Evolutionary conservation across 345 rosid species (phyloP).

Genomic region (Viola odorata): DNA sequence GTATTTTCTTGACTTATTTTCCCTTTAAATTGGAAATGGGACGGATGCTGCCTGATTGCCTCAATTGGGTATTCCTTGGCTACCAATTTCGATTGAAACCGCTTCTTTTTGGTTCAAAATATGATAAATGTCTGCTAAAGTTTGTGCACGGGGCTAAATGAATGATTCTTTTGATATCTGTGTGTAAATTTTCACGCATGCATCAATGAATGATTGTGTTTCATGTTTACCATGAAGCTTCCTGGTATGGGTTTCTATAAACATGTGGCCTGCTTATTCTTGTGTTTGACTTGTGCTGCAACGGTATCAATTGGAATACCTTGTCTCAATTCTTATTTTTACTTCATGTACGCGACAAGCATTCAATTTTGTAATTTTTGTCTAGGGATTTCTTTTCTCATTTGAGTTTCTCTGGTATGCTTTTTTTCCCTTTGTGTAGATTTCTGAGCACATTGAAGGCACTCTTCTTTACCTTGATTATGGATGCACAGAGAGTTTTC

Average conservation of each 20-base stretch:
- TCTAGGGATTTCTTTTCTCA: neutral
- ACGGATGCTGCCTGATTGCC: neutral
- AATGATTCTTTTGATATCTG: no score
- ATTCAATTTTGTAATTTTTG: neutral
- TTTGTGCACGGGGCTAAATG: no score
- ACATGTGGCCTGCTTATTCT: neutral
- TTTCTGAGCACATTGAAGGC: slow-evolving; percentile 61
- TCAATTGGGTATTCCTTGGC: no score
- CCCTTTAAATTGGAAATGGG: no score
- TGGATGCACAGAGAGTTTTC: slow-evolving; percentile 94
- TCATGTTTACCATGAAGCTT: no score
- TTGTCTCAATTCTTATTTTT: neutral
- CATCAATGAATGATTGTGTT: no score
- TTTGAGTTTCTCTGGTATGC: neutral
- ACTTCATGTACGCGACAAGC: neutral
- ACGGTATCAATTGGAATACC: neutral
- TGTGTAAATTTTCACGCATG: no score
- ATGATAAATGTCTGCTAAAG: no score
- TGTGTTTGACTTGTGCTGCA: neutral
- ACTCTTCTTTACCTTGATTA: slow-evolving; percentile 76
- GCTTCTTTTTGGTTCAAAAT: no score
- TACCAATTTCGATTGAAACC: neutral
- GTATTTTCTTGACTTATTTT: neutral
- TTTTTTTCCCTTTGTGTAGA: slow-evolving; percentile 30
- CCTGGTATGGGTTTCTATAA: neutral